Percentiles rank a stretch among this genome's conserved stretches.
Evolutionary conservation across 345 rosid species (phyloP).

Genomic region (Ceriops decandra): DNA sequence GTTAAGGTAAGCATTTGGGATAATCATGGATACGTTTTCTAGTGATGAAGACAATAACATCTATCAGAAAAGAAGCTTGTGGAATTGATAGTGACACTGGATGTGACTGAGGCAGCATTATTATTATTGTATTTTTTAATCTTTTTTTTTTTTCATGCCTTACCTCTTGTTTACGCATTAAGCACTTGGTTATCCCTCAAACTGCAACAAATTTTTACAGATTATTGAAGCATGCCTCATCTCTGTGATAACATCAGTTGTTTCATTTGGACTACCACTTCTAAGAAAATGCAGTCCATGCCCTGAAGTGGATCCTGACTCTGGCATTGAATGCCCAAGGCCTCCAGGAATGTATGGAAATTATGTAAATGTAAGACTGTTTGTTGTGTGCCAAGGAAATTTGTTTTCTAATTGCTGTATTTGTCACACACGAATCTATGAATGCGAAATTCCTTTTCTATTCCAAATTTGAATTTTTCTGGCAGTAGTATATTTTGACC

Average conservation of each 20-base stretch:
- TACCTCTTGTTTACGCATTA: constrained; percentile 11
- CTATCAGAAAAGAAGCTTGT: too few relatives aligned
- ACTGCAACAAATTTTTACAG: constrained; percentile 34
- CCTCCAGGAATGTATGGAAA: constrained; percentile 96
- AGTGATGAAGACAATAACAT: too few relatives aligned
- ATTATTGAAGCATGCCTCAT: constrained; percentile 94
- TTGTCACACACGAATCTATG: too few relatives aligned
- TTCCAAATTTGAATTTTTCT: too few relatives aligned
- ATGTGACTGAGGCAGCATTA: too few relatives aligned
- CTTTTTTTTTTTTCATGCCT: not conserved
- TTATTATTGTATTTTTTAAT: too few relatives aligned
- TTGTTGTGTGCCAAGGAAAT: too few relatives aligned
- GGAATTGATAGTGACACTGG: too few relatives aligned
- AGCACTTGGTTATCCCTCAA: not conserved
- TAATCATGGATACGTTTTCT: not conserved
- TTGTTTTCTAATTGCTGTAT: too few relatives aligned
- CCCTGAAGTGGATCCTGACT: constrained; percentile 66
- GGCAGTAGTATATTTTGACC: too few relatives aligned
- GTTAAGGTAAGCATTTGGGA: constrained; percentile 51
- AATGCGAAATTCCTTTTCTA: too few relatives aligned
- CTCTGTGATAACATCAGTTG: constrained; percentile 76
- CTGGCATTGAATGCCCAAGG: constrained; percentile 81
- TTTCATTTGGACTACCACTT: constrained; percentile 91
- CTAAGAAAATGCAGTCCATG: constrained; percentile 88
- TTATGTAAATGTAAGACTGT: constrained; percentile 75